phyloP scores from a whole-genome alignment of 768 basidiomycete genomes.

The Tricholoma sp. region DNA sequence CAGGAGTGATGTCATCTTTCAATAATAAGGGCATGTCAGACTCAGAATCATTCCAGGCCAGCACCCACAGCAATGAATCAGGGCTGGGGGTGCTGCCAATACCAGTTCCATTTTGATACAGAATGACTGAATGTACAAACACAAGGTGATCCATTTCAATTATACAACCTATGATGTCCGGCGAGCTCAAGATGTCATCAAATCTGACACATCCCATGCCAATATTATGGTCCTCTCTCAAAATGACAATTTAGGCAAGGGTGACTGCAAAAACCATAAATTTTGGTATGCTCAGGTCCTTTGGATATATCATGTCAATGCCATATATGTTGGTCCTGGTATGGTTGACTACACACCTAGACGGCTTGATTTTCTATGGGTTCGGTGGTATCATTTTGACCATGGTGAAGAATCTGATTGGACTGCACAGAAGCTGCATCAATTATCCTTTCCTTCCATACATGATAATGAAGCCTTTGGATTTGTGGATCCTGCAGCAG shows the following conservation, averaged over 20 bases:
- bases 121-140: conserved; percentile 14
- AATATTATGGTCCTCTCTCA: conserved; percentile 24
- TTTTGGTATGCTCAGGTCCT: conserved; percentile 26
- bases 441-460: conserved; percentile 29
- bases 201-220: conserved; percentile 21
- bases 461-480: conserved; percentile 29
- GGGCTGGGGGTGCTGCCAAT: neutral
- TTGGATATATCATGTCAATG: conserved; percentile 21
- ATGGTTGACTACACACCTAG: conserved; percentile 1
- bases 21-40: too few relatives aligned
- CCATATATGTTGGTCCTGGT: conserved; percentile 10
- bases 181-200: conserved; percentile 6
- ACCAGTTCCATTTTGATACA: neutral
- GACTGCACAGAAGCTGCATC: conserved; percentile 5
- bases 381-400: conserved; percentile 20
- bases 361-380: conserved; percentile 26
- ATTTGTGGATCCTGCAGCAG: conserved; percentile 37
- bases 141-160: conserved; percentile 29
- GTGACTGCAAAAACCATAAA: conserved; percentile 11
- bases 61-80: too few relatives aligned
- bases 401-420: neutral
- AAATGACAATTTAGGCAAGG: conserved; percentile 3
- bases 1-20: too few relatives aligned
- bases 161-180: conserved; percentile 40
- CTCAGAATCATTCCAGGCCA: too few relatives aligned